These are phyloP conservation scores for Podospora pseudocomata DNA, from an alignment of 495 filamentous ascomycete species.

Conservation along the genomic window DNA sequence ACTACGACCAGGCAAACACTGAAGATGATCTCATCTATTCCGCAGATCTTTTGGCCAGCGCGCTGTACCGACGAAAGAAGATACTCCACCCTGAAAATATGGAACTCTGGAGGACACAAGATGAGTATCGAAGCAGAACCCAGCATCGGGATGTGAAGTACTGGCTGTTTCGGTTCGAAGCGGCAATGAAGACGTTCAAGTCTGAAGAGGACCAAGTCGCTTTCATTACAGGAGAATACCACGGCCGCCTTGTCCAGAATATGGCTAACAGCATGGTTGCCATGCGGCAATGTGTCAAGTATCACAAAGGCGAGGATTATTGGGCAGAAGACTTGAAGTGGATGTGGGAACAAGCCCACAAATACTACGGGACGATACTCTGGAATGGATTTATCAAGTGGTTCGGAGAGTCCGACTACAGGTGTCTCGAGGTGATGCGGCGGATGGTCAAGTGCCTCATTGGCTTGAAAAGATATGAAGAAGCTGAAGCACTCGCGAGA, in stretches of 20 bases:
- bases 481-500: background rate
- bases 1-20: background rate
- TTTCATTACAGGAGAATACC: background rate
- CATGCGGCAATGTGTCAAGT: background rate
- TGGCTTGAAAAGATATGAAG: background rate
- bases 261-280: background rate
- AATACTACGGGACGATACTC: background rate
- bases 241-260: background rate
- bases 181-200: background rate
- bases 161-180: background rate
- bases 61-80: background rate
- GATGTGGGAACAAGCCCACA: background rate
- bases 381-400: background rate
- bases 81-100: background rate
- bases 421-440: background rate
- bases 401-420: background rate
- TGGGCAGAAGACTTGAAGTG: too few relatives aligned
- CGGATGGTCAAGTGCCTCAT: background rate
- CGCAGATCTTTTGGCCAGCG: background rate
- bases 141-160: background rate
- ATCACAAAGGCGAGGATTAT: background rate
- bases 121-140: background rate
- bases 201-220: background rate
- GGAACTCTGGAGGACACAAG: background rate
- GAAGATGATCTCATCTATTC: background rate